A percentile compares a stretch with the other conserved stretches of the same genome.
Evolutionary conservation across 2,329 filamentous ascomycete species (phyloP).

Genomic region (Alternaria triticina): DNA sequence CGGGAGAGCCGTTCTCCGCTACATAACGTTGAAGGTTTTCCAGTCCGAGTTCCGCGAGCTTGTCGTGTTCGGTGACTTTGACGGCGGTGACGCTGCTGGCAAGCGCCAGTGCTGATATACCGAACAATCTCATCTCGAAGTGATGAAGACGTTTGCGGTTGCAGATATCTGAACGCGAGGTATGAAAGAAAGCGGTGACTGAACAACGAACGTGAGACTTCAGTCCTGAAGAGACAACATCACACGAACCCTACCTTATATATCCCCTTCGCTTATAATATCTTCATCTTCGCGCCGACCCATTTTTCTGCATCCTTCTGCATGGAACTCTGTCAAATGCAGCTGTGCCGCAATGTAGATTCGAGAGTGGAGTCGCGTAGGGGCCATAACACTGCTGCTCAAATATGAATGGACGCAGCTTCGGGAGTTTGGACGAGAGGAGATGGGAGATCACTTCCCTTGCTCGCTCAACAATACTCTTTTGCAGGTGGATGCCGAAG

Average conservation of each 20-base stretch:
- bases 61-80: background rate
- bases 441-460: background rate
- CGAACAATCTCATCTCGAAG: background rate
- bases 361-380: background rate
- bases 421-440: background rate
- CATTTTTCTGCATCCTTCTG: background rate
- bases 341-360: background rate
- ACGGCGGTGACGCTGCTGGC: background rate
- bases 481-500: background rate
- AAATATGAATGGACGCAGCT: background rate
- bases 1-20: background rate
- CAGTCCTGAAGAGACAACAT: background rate
- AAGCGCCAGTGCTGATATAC: background rate
- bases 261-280: background rate
- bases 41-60: background rate
- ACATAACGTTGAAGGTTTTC: background rate
- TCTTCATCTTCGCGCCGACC: background rate
- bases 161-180: background rate
- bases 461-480: background rate
- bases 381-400: background rate
- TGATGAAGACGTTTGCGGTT: background rate
- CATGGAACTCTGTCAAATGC: background rate
- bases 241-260: background rate
- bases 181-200: background rate
- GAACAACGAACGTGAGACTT: no score